phyloP scores from a whole-genome alignment of 2,329 filamentous ascomycete species.

The Ceratocystis ficicola region DNA sequence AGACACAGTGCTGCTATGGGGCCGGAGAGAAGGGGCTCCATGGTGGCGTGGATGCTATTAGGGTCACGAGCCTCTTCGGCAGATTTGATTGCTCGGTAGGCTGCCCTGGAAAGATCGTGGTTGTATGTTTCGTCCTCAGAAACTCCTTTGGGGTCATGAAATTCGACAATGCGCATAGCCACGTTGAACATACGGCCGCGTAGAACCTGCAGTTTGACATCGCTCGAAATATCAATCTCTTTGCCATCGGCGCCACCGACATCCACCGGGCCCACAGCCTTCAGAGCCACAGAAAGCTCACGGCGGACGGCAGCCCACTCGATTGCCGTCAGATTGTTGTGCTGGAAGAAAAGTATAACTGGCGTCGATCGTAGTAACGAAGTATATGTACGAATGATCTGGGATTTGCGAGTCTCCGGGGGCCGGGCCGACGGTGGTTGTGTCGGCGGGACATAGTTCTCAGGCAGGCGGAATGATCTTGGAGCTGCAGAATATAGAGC shows the following conservation, averaged over 20 bases:
- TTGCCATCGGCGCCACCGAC: slow-evolving; percentile 28
- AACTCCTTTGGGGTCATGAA: slow-evolving; percentile 47
- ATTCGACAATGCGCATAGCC: slow-evolving; percentile 76
- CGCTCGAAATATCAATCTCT: slow-evolving; percentile 40
- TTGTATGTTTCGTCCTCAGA: slow-evolving; percentile 27
- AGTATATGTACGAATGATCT: slow-evolving; percentile 74
- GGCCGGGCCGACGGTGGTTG: slow-evolving; percentile 83
- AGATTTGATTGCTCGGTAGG: slow-evolving; percentile 38
- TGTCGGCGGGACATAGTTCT: slow-evolving; percentile 47
- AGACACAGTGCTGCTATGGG: slow-evolving; percentile 71
- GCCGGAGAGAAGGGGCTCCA: slow-evolving; percentile 67
- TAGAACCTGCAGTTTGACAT: slow-evolving; percentile 68
- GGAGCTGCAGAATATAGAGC: slow-evolving; percentile 26
- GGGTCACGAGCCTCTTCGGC: slow-evolving; percentile 28
- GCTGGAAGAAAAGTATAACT: slow-evolving; percentile 69
- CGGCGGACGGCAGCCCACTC: slow-evolving; percentile 43
- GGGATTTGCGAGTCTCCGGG: slow-evolving; percentile 77
- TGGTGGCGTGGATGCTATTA: slow-evolving; percentile 39
- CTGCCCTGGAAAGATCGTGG: slow-evolving; percentile 44
- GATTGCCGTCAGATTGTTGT: slow-evolving; percentile 56
- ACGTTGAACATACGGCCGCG: slow-evolving; percentile 81
- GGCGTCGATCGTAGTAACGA: slow-evolving; percentile 77
- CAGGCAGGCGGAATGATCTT: slow-evolving; percentile 30
- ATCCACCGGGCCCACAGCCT: slow-evolving; percentile 28
- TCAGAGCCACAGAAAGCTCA: slow-evolving; percentile 35